Conservation (phyloP, 495 filamentous ascomycete species). For the Tuber magnatum region DNA sequence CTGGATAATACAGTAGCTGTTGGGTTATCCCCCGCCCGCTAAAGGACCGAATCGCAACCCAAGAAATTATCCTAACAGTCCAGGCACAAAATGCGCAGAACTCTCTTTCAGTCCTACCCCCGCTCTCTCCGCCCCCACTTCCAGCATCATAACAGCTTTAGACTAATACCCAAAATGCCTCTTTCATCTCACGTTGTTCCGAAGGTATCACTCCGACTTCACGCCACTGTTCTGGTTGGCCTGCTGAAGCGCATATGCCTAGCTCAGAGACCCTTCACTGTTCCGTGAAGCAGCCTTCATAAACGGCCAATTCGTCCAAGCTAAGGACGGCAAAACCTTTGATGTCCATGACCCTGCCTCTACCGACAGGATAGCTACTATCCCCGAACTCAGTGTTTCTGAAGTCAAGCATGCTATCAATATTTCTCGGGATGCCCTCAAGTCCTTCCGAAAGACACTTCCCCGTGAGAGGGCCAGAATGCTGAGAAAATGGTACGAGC, state of each 20-base stretch:
- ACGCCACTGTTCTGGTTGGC: neutral
- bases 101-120: slow-evolving; percentile 11
- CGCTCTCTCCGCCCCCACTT: slow-evolving; percentile 17
- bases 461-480: slow-evolving; percentile 74
- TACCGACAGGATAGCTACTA: slow-evolving; percentile 58
- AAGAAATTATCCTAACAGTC: neutral
- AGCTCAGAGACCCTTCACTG: slow-evolving; percentile 77
- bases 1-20: neutral
- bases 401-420: slow-evolving; percentile 60
- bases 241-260: neutral
- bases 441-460: slow-evolving; percentile 64
- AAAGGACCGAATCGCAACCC: neutral
- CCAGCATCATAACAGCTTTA: slow-evolving; percentile 11
- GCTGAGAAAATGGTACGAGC: slow-evolving; percentile 81
- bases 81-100: slow-evolving; percentile 21
- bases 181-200: slow-evolving; percentile 31
- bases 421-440: slow-evolving; percentile 61
- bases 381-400: slow-evolving; percentile 58
- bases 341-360: slow-evolving; percentile 61
- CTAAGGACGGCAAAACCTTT: slow-evolving; percentile 71
- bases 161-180: slow-evolving; percentile 19
- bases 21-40: neutral
- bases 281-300: slow-evolving; percentile 76
- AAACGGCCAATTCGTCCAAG: slow-evolving; percentile 74
- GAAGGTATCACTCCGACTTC: slow-evolving; percentile 14